phyloP scores from a whole-genome alignment of 768 basidiomycete genomes.

The Pleurotus salmoneostramineus region DNA sequence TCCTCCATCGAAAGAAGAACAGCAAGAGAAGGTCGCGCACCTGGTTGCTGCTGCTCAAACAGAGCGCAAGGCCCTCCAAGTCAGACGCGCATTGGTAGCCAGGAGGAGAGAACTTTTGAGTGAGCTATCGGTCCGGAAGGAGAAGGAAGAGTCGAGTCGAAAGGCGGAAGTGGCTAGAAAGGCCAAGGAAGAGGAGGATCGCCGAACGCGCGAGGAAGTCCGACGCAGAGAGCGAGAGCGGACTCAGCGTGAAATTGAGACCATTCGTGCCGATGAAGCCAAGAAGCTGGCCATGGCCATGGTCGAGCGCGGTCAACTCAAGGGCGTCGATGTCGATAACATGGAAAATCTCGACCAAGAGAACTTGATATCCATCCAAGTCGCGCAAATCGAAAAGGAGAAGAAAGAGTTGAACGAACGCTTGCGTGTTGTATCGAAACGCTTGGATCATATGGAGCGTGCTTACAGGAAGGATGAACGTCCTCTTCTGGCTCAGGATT shows the following conservation, averaged over 20 bases:
- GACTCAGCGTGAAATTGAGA: slow-evolving; percentile 70
- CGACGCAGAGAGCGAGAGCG: slow-evolving; percentile 64
- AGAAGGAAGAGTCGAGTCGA: slow-evolving; percentile 82
- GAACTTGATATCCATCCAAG: slow-evolving; percentile 83
- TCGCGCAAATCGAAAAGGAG: slow-evolving; percentile 95
- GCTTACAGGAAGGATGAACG: slow-evolving; percentile 93
- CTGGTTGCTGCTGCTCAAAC: slow-evolving; percentile 64
- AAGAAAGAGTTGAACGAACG: slow-evolving; percentile 83
- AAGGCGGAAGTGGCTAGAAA: slow-evolving; percentile 64
- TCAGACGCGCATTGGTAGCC: slow-evolving; percentile 78
- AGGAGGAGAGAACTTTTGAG: slow-evolving; percentile 81
- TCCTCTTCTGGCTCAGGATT: slow-evolving; percentile 82
- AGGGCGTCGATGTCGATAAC: slow-evolving; percentile 56
- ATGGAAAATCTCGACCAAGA: slow-evolving; percentile 84
- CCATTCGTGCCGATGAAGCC: slow-evolving; percentile 75
- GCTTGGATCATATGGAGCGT: slow-evolving; percentile 93
- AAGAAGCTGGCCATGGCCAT: slow-evolving; percentile 84
- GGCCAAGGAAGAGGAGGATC: slow-evolving; percentile 69
- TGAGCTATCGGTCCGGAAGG: slow-evolving; percentile 80
- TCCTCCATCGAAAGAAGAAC: slow-evolving; percentile 45
- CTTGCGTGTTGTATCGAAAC: slow-evolving; percentile 79
- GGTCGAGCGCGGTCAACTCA: slow-evolving; percentile 73
- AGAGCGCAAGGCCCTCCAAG: slow-evolving; percentile 72
- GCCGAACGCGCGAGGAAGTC: slow-evolving; percentile 58
- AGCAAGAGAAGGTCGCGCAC: slow-evolving; percentile 51